Evolutionary conservation across 306 rosid genomes (phyloP).

Genomic region (Dalbergia cochinchinensis): DNA sequence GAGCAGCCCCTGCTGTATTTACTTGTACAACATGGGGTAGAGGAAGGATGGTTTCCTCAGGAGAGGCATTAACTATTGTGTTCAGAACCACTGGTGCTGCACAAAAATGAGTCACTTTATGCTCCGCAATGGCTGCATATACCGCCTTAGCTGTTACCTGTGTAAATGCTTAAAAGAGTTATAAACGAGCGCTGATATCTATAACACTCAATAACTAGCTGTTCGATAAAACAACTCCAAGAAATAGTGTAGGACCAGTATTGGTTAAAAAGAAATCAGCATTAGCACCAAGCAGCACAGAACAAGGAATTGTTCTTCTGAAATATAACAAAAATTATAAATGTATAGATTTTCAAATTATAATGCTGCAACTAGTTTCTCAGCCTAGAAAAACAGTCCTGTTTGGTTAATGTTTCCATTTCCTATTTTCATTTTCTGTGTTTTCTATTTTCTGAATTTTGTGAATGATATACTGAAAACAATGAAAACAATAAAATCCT

Average conservation of each 20-base stretch:
- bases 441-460: no score
- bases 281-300: constrained; percentile 4
- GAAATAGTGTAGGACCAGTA: not conserved
- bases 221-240: not conserved
- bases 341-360: not conserved
- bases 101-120: constrained; percentile 80
- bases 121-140: constrained; percentile 69
- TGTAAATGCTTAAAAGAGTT: not conserved
- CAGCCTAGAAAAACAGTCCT: not conserved
- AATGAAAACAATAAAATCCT: no score
- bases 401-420: no score
- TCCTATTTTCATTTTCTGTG: no score
- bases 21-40: constrained; percentile 73
- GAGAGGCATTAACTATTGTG: constrained; percentile 68
- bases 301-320: not conserved
- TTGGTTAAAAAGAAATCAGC: not conserved
- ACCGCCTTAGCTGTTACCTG: constrained; percentile 79
- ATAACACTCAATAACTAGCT: not conserved
- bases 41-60: constrained; percentile 70
- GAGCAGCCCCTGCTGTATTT: constrained; percentile 86
- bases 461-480: no score
- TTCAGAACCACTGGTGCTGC: constrained; percentile 90
- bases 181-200: not conserved
- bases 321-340: not conserved
- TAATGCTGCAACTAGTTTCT: not conserved